Evolutionary conservation across 2,329 filamentous ascomycete genomes (phyloP).

Genomic region (Grosmannia serpens): DNA sequence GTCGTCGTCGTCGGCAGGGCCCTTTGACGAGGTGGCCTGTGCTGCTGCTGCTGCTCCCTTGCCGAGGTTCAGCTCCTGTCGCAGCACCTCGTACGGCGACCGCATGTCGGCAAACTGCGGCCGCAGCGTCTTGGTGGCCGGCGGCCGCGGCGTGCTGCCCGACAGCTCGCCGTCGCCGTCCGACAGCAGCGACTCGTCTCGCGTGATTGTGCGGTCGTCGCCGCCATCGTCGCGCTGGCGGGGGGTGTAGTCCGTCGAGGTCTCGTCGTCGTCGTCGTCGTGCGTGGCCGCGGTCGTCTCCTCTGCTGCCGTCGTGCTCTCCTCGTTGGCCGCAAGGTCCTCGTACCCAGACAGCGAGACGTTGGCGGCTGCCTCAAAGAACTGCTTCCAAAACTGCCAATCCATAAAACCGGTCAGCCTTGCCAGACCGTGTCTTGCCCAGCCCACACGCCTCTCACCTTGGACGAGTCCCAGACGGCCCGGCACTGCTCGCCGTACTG

Average conservation of each 20-base stretch:
- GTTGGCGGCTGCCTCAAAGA: conserved; percentile 97
- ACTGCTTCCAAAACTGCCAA: conserved; percentile 98
- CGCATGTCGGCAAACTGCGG: conserved; percentile 53
- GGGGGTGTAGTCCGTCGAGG: conserved; percentile 27
- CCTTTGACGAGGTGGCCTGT: background rate
- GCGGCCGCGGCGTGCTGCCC: conserved; percentile 56
- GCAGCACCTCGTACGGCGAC: conserved; percentile 67
- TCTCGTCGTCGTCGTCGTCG: conserved; percentile 31
- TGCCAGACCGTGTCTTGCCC: no score
- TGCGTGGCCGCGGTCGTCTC: conserved; percentile 22
- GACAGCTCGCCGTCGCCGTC: conserved; percentile 45
- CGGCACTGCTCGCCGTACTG: conserved; percentile 90
- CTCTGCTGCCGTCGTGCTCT: conserved; percentile 38
- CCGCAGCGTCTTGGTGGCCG: conserved; percentile 35
- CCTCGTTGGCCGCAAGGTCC: conserved; percentile 54
- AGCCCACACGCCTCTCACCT: conserved; percentile 38
- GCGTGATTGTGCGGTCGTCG: conserved; percentile 10
- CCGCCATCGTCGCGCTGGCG: conserved; percentile 33
- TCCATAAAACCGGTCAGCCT: background rate
- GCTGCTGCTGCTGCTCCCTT: background rate
- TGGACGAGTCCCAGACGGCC: conserved; percentile 92
- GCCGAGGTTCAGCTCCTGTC: conserved; percentile 47
- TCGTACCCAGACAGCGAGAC: conserved; percentile 94
- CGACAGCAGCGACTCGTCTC: conserved; percentile 57
- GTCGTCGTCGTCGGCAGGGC: background rate